Evolutionary conservation across 306 rosid genomes (phyloP).

Genomic region (Casuarina cunninghamiana): DNA sequence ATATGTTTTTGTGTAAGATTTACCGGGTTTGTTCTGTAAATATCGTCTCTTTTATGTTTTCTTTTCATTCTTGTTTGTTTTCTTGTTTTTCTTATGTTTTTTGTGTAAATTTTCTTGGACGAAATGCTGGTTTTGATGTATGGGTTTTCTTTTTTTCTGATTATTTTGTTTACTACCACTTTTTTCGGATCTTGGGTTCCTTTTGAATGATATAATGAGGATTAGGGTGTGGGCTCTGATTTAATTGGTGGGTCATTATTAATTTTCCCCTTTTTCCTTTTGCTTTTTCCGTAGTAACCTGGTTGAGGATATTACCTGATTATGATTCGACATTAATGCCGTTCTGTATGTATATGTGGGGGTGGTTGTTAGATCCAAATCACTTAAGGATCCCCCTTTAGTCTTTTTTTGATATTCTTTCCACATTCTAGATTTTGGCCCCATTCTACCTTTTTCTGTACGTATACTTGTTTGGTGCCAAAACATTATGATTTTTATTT

Average conservation of each 20-base stretch:
- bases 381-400: neutral
- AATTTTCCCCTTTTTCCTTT: slow-evolving; percentile 13
- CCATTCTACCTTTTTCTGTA: slow-evolving; percentile 9
- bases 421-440: slow-evolving; percentile 21
- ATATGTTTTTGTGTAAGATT: slow-evolving; percentile 12
- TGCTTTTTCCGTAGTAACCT: slow-evolving; percentile 20
- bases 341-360: neutral
- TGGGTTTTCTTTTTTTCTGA: neutral
- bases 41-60: slow-evolving; percentile 21
- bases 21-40: slow-evolving; percentile 26
- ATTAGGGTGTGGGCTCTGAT: slow-evolving; percentile 44
- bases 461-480: neutral
- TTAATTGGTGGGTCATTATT: slow-evolving; percentile 43
- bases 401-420: neutral
- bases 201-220: slow-evolving; percentile 29
- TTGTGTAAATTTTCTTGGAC: neutral
- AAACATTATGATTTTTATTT: neutral
- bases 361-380: slow-evolving; percentile 18
- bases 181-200: slow-evolving; percentile 17
- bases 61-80: neutral
- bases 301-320: slow-evolving; percentile 16
- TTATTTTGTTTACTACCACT: neutral
- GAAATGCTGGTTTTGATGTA: neutral
- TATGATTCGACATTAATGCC: slow-evolving; percentile 18
- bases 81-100: neutral